Conservation (phyloP, 164 flowering plant species). For the Piper longum region DNA sequence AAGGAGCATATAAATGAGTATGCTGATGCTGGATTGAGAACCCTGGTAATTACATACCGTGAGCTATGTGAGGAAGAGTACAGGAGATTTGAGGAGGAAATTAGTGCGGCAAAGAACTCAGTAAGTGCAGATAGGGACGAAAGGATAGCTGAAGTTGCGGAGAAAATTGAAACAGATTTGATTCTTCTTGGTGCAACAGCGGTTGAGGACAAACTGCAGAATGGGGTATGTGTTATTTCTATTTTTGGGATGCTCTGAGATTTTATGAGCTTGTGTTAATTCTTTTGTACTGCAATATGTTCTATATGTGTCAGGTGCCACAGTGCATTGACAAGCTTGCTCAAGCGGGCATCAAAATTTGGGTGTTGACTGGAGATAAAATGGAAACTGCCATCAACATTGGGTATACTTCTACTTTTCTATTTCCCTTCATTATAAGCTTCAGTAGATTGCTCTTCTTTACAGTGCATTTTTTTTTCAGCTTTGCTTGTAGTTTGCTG, state of each 20-base stretch:
- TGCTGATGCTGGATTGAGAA: conserved; percentile 96
- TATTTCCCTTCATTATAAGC: neutral
- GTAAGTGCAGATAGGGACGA: conserved; percentile 61
- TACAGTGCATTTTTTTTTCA: conserved; percentile 15
- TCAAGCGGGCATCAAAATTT: conserved; percentile 92
- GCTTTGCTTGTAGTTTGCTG: conserved; percentile 88
- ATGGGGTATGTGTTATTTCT: conserved; percentile 53
- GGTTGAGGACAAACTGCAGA: conserved; percentile 96
- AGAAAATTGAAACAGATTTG: conserved; percentile 61
- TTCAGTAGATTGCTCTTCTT: neutral
- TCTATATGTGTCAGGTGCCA: conserved; percentile 45
- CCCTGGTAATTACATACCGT: conserved; percentile 83
- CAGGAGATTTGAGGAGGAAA: conserved; percentile 33
- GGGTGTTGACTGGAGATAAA: conserved; percentile 98
- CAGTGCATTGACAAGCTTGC: conserved; percentile 94
- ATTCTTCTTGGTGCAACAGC: conserved; percentile 97
- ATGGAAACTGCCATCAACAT: conserved; percentile 99
- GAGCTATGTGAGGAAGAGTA: conserved; percentile 65
- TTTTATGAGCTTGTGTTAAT: neutral
- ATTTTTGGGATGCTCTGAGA: neutral
- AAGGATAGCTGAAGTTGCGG: conserved; percentile 57
- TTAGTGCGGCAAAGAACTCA: conserved; percentile 59
- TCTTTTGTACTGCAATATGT: neutral
- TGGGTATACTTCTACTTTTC: conserved; percentile 41
- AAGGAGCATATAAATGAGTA: conserved; percentile 64